phyloP scores from a whole-genome alignment of 305 asterid genomes.

The Ilex paraguariensis region DNA sequence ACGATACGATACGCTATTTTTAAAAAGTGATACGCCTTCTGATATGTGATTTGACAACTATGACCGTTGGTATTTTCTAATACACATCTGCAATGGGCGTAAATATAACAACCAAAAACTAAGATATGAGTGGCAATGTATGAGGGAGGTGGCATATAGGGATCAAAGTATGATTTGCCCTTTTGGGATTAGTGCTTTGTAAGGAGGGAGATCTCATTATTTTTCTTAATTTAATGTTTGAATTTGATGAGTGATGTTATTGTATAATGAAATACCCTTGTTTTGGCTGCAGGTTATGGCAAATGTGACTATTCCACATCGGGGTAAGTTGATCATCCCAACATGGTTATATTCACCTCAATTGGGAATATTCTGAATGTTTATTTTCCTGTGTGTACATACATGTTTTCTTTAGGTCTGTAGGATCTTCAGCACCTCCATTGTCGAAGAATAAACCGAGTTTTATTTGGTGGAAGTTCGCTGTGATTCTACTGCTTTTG shows the following conservation, averaged over 20 bases:
- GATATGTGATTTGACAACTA: no score
- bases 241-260: not conserved
- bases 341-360: no score
- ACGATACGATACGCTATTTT: no score
- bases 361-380: not conserved
- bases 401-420: conserved; percentile 19
- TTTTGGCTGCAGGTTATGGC: conserved; percentile 35
- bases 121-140: no score
- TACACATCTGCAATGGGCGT: no score
- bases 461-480: conserved; percentile 26
- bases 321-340: conserved; percentile 17
- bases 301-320: conserved; percentile 37
- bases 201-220: not conserved
- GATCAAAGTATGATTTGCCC: no score
- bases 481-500: conserved; percentile 25
- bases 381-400: not conserved
- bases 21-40: no score
- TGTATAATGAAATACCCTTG: not conserved
- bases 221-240: not conserved
- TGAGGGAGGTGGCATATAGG: no score
- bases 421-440: conserved; percentile 30
- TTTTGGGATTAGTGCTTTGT: no score
- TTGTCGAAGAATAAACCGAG: conserved; percentile 13
- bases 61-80: no score
- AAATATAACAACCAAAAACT: no score